Evolutionary conservation across 345 rosid genomes (phyloP).

Genomic region (Brassica incana): DNA sequence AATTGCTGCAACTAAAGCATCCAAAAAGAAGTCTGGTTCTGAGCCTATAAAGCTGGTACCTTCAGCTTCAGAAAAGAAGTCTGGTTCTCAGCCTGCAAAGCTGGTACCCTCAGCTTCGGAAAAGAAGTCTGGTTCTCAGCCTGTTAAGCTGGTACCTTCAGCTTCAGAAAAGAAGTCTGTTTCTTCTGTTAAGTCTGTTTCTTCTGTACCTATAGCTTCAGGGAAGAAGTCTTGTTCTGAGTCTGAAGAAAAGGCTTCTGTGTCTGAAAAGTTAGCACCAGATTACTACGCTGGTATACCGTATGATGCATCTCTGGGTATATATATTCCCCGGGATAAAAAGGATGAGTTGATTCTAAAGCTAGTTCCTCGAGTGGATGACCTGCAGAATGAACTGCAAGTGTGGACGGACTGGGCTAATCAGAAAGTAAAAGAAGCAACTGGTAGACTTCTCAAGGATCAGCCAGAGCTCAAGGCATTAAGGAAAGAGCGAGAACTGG

Average conservation of each 20-base stretch:
- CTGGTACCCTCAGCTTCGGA: slow-evolving; percentile 22
- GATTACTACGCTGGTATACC: slow-evolving; percentile 48
- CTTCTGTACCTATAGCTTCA: slow-evolving; percentile 18
- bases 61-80: slow-evolving; percentile 27
- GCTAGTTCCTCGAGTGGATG: slow-evolving; percentile 35
- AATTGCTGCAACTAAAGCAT: slow-evolving; percentile 16
- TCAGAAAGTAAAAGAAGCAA: slow-evolving; percentile 96
- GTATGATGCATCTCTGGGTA: slow-evolving; percentile 47
- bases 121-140: slow-evolving; percentile 26
- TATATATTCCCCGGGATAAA: slow-evolving; percentile 42
- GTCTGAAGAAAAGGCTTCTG: slow-evolving; percentile 30
- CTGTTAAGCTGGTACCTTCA: slow-evolving; percentile 20
- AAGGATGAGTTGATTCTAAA: slow-evolving; percentile 40
- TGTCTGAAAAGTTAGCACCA: slow-evolving; percentile 45
- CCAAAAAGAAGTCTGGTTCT: slow-evolving; percentile 29
- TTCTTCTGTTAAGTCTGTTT: slow-evolving; percentile 22
- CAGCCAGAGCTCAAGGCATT: slow-evolving; percentile 81
- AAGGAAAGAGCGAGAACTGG: slow-evolving; percentile 85
- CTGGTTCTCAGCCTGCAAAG: slow-evolving; percentile 21
- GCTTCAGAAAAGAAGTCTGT: slow-evolving; percentile 27
- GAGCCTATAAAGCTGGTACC: slow-evolving; percentile 18
- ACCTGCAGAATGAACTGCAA: slow-evolving; percentile 60
- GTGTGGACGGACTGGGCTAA: slow-evolving; percentile 98
- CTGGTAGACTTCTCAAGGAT: slow-evolving; percentile 72
- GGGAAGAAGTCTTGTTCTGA: slow-evolving; percentile 27